Evolutionary conservation across 225 moss, liverwort and hornwort species (phyloP).

Genomic region (Antitrichia curtipendula): DNA sequence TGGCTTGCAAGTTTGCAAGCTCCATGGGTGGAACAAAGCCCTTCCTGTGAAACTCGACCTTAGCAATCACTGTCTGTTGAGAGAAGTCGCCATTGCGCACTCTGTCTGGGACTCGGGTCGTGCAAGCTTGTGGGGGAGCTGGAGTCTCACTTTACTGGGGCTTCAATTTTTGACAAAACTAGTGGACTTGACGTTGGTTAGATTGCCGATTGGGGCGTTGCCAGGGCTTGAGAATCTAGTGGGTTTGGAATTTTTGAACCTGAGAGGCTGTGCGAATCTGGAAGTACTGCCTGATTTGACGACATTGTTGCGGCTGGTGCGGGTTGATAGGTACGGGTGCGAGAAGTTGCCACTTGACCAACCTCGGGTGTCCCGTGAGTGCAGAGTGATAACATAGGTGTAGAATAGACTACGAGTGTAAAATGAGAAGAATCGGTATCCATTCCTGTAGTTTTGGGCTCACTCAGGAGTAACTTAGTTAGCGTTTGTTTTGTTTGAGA

Average conservation of each 20-base stretch:
- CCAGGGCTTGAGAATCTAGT: background rate
- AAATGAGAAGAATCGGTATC: background rate
- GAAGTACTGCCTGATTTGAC: background rate
- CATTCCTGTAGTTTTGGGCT: background rate
- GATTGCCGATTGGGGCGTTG: background rate
- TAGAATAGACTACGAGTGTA: background rate
- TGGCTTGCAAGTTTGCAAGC: background rate
- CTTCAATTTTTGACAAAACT: background rate
- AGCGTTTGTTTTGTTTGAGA: background rate
- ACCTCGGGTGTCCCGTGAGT: background rate
- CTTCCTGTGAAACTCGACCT: background rate
- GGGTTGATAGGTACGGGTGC: background rate
- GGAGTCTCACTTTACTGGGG: background rate
- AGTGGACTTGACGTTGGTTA: background rate
- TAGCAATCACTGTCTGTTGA: background rate
- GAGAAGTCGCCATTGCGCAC: background rate
- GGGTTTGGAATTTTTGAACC: background rate
- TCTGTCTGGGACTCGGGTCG: background rate
- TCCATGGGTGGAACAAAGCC: background rate
- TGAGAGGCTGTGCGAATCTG: background rate
- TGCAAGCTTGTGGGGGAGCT: background rate
- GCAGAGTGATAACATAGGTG: background rate
- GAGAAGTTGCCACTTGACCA: background rate
- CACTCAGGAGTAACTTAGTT: background rate
- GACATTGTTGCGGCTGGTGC: background rate